phyloP scores from a whole-genome alignment of 2,329 filamentous ascomycete species.

The Ophiostoma ulmi region DNA sequence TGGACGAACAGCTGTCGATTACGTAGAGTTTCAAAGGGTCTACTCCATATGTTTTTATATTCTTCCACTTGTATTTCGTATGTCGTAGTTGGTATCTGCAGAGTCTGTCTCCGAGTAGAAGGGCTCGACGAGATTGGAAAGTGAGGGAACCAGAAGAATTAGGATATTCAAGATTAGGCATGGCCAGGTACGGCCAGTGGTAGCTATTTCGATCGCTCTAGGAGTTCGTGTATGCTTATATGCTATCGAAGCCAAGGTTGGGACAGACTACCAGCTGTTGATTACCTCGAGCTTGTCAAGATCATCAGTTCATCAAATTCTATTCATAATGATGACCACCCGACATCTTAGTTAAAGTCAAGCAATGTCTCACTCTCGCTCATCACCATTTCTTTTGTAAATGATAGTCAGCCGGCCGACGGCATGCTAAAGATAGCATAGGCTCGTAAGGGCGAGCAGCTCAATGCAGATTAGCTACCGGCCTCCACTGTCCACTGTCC shows the following conservation, averaged over 20 bases:
- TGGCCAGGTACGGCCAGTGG: too few relatives aligned
- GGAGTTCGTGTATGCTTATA: too few relatives aligned
- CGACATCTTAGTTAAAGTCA: not conserved
- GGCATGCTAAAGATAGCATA: not conserved
- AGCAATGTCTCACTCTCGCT: not conserved
- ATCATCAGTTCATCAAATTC: too few relatives aligned
- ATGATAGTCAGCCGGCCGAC: not conserved
- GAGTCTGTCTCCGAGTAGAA: not conserved
- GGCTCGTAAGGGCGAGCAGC: not conserved
- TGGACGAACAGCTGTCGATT: not conserved
- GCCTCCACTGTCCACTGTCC: too few relatives aligned
- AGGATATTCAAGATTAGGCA: too few relatives aligned
- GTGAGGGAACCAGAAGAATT: not conserved
- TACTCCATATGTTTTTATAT: not conserved
- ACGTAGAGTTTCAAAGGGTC: not conserved
- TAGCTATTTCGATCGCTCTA: too few relatives aligned
- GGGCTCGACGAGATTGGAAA: not conserved
- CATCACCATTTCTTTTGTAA: not conserved
- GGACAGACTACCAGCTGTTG: too few relatives aligned
- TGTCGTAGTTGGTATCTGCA: not conserved
- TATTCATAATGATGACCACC: not conserved
- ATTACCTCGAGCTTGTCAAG: too few relatives aligned
- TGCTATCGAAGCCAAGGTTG: too few relatives aligned
- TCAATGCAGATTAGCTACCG: too few relatives aligned
- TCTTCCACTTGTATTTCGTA: slow-evolving; percentile 4